These are phyloP conservation scores for Ceratocystis cubensis DNA, from an alignment of 2,329 filamentous ascomycete species.

Conservation along the genomic window DNA sequence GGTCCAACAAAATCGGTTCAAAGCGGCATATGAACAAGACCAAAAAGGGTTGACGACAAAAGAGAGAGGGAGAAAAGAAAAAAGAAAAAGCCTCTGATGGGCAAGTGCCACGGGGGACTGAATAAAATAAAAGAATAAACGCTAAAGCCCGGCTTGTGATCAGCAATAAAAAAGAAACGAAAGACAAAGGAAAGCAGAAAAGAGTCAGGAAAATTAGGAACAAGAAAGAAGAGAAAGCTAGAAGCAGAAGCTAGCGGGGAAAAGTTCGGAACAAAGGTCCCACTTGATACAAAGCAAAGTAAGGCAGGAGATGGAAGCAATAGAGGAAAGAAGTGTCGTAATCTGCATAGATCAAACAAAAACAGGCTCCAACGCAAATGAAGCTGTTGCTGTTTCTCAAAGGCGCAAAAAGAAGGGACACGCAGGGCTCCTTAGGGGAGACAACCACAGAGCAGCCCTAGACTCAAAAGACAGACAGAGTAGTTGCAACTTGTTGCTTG, in stretches of 20 bases:
- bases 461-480: not conserved
- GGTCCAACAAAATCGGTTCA: not conserved
- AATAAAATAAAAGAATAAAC: not conserved
- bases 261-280: constrained; percentile 7
- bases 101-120: not conserved
- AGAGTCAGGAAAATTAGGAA: not conserved
- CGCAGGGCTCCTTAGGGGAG: not conserved
- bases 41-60: not conserved
- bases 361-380: constrained; percentile 3
- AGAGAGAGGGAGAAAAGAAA: not conserved
- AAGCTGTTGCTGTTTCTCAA: constrained; percentile 2
- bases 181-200: not conserved
- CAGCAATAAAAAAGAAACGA: not conserved
- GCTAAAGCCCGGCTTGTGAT: constrained; percentile 2
- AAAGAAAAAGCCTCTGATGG: not conserved
- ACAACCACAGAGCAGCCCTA: not conserved
- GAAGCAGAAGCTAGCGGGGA: constrained; percentile 4
- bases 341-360: constrained; percentile 9
- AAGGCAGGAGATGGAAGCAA: not conserved
- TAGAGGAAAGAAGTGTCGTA: not conserved
- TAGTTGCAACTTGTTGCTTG: not conserved
- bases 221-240: constrained; percentile 1
- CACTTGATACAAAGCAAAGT: constrained; percentile 6
- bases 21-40: not conserved
- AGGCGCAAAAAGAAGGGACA: not conserved